phyloP scores from a whole-genome alignment of 768 basidiomycete species.

The Lepiota venenata region DNA sequence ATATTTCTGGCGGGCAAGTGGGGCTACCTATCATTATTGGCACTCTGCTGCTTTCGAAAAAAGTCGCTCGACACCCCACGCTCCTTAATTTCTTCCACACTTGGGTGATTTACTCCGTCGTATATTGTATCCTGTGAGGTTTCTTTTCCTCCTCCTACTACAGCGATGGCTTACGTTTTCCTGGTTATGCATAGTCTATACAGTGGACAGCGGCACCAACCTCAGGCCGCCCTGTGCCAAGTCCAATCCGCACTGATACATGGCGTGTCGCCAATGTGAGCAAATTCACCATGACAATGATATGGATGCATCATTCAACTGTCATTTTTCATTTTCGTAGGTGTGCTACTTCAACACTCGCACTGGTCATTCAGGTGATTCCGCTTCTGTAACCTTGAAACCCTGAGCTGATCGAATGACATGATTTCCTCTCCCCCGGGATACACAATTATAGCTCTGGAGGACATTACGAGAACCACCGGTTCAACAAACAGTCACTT shows the following conservation, averaged over 20 bases:
- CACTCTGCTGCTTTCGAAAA: constrained; percentile 40
- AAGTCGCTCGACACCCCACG: constrained; percentile 42
- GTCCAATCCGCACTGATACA: constrained; percentile 51
- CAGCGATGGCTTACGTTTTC: not conserved
- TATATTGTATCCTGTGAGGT: constrained; percentile 49
- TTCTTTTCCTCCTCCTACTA: not conserved
- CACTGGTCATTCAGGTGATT: constrained; percentile 25
- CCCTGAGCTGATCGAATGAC: too few relatives aligned
- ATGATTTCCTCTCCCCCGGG: not conserved
- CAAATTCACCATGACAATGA: constrained; percentile 1
- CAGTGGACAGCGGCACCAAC: constrained; percentile 14
- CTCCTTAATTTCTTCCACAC: constrained; percentile 57
- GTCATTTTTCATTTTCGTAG: constrained; percentile 12
- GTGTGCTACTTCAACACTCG: constrained; percentile 21
- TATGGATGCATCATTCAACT: not conserved
- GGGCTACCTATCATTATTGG: constrained; percentile 46
- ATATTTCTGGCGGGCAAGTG: constrained; percentile 50
- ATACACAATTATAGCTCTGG: constrained; percentile 19
- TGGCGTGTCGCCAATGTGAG: constrained; percentile 52
- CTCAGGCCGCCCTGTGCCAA: constrained; percentile 35
- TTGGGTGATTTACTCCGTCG: constrained; percentile 53
- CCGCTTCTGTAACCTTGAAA: constrained; percentile 19
- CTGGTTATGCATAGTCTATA: constrained; percentile 11
- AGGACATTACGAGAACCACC: constrained; percentile 20
- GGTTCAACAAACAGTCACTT: constrained; percentile 14